Conservation (phyloP, 148 eudicot species). For the Fagopyrum esculentum region DNA sequence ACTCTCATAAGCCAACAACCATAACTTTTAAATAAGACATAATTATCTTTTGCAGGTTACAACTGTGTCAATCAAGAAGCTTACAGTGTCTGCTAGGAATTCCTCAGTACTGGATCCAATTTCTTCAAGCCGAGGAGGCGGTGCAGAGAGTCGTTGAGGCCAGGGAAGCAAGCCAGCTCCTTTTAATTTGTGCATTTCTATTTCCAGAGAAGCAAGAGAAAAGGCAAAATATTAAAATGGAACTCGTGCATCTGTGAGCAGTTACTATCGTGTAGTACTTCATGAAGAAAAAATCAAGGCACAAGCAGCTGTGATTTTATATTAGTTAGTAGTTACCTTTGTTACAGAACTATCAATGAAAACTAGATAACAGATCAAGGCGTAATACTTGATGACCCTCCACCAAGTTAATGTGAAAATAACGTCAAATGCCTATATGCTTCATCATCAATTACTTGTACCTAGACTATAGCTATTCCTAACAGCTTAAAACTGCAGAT, state of each 20-base stretch:
- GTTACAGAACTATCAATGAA: background rate
- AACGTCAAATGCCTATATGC: background rate
- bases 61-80: constrained; percentile 14
- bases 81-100: constrained; percentile 56
- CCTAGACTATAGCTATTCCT: background rate
- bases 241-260: background rate
- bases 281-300: background rate
- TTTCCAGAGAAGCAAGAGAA: background rate
- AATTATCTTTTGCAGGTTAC: background rate
- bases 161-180: constrained; percentile 65
- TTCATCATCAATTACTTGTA: background rate
- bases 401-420: background rate
- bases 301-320: background rate
- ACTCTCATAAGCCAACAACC: constrained; percentile 10
- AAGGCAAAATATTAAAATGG: background rate
- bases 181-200: constrained; percentile 52
- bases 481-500: background rate
- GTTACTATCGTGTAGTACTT: background rate
- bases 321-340: background rate
- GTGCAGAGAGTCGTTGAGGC: constrained; percentile 57
- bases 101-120: constrained; percentile 43
- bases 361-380: background rate
- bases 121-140: constrained; percentile 62
- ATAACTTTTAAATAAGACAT: background rate
- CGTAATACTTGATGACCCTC: background rate